Evolutionary conservation across 345 rosid genomes (phyloP).

Genomic region (Sisymbrium altissimum): DNA sequence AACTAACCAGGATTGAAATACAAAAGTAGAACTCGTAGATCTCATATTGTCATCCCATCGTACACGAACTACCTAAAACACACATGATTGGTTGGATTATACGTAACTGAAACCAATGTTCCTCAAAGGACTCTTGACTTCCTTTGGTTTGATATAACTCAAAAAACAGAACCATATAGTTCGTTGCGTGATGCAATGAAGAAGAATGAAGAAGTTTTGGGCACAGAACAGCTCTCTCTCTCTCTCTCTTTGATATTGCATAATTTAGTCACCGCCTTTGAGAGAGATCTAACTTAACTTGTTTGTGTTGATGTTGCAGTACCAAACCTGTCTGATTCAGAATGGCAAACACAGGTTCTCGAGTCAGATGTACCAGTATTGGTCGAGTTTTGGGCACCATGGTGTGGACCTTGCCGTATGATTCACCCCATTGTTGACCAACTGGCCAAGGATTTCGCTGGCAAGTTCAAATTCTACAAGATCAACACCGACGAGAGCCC

Average conservation of each 20-base stretch:
- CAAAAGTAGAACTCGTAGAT: not conserved
- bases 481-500: conserved; percentile 73
- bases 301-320: conserved; percentile 38
- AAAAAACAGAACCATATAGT: not conserved
- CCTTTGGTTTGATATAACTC: not conserved
- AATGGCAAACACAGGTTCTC: conserved; percentile 66
- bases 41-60: not conserved
- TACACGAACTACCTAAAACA: not conserved
- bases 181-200: no score
- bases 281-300: not conserved
- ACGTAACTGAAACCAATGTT: not conserved
- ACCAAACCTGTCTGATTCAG: conserved; percentile 43
- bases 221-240: no score
- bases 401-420: conserved; percentile 87
- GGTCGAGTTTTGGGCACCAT: conserved; percentile 80
- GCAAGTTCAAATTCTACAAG: conserved; percentile 69
- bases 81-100: not conserved
- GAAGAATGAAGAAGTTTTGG: no score
- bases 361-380: conserved; percentile 53
- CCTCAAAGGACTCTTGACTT: not conserved
- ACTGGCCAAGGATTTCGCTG: conserved; percentile 51
- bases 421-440: conserved; percentile 60
- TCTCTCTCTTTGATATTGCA: not conserved
- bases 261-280: not conserved
- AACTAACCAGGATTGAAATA: not conserved